Evolutionary conservation across 768 basidiomycete species (phyloP), one percentile per base, ranked within the genome.

Genomic region (Cyathus striatus): DNA sequence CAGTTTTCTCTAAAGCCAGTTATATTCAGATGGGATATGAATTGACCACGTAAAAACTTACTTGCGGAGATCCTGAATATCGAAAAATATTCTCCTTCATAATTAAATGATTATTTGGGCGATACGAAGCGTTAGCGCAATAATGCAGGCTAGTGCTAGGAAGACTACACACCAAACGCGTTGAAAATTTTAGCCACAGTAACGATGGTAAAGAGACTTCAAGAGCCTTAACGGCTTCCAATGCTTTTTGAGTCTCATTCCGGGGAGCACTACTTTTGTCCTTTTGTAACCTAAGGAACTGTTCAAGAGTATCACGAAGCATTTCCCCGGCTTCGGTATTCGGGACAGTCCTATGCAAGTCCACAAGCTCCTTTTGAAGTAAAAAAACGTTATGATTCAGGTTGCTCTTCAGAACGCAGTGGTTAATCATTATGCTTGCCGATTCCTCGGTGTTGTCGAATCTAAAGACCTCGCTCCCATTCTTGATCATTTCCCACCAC

Each of bases 311-410:
- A 26, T 23, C 34, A 12, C 42, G 41, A 18, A 43, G 23, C 22
- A 33, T 37, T 25, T 39, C 37, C 12, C 46, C 51, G 2, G 51
- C 51, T 5, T 46, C 53, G 4, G 73, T 72, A 34, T 72, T 61
- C 2, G 63, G 59, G 10, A 73, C 53, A 38, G 61, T 55, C 27
- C 47, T 48, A 6, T 47, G 36, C 14, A 44, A 16, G 20, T 49
- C 46, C 9, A 54, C 54, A 26, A 57, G 30, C 35, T 59, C 58
- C 14, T 48, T 36, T 35, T 57, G 58, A 13, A 55, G 47, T 37
- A 55, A 42, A 6, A 12, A 13, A 5, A 13, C 17, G 30, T 46
- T 38, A 32, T 47, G 27, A 2, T 43, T 27, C 3, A 38, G 32
- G 13, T 32, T 38, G 14, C 38, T 16, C 17, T 6, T 14, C 6